Base-by-base conservation (phyloP, 192 early-diverging fungal genomes). In the Phycomyces nitens region DNA sequence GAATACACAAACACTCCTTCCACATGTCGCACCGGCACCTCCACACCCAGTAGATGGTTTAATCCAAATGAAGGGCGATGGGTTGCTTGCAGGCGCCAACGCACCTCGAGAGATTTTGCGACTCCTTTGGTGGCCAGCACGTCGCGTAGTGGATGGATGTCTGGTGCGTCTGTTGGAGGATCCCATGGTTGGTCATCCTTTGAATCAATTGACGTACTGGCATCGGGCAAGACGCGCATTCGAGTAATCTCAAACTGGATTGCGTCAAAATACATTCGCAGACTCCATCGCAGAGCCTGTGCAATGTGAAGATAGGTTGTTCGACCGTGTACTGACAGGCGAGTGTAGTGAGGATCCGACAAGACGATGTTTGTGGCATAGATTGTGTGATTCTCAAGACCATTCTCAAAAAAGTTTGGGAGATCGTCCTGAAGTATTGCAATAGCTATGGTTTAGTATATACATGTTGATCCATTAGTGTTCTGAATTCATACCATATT, bases 291-390 rank as follows among this genome's bases (percentile, higher is more conserved):
- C 38, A 84, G 60, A 42, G 80, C 78, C 23, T 80, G 72, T 21
- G 83, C 72, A 29, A 82, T 71, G 11, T 74, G 68, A 16, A 84
- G 57, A 49, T 84, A 84, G 15, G 79, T 52, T 5, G 76, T 67
- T 27, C 70, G 74, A 8, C 83, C 83, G 11, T 77, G 70, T 11
- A 84, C 26, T 3, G 74, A 74, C 3, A 81, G 60, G 20, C 74
- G 70, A 6, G 83, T 84, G 64, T 84, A 78, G 24, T 82, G 77
- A 15, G 80, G 78, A 55, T 84, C 83, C 24, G 75, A 75, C 18
- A 84, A 38, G 24, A 82, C 66, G 39, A 84, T 72, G 27, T 82
- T 70, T 18, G 59, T 57, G 1, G 79, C 71, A 53, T 84, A 84
- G 9, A 84, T 82, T 18, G 70, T 69, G 7, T 65, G 71, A 0